Percentiles rank a stretch among this genome's conserved stretches.
phyloP scores from a whole-genome alignment of 306 rosid genomes.

The Luffa acutangula region DNA sequence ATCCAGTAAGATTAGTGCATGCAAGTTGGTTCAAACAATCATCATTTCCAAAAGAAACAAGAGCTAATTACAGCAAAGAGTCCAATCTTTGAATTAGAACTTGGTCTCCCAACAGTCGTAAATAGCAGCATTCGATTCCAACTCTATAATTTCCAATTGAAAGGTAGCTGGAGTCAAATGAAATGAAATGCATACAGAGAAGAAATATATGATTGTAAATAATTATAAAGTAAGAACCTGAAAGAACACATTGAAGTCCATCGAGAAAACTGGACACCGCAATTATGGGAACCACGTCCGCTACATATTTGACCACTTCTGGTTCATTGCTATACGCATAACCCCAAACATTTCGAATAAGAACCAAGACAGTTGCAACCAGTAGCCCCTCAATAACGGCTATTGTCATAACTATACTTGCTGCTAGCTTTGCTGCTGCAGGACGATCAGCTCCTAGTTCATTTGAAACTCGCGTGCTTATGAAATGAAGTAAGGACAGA shows the following conservation, averaged over 20 bases:
- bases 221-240: constrained; percentile 23
- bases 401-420: constrained; percentile 30
- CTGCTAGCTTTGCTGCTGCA: constrained; percentile 44
- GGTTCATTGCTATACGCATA: constrained; percentile 40
- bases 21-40: background rate
- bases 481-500: background rate
- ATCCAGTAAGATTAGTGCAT: background rate
- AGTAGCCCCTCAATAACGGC: constrained; percentile 39
- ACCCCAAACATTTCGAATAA: constrained; percentile 59
- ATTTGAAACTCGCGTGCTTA: constrained; percentile 59
- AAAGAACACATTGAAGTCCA: constrained; percentile 54
- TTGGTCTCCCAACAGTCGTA: background rate
- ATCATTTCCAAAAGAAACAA: too few relatives aligned
- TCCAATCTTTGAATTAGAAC: background rate
- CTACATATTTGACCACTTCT: constrained; percentile 52
- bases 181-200: background rate
- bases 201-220: background rate
- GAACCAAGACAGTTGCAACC: constrained; percentile 29
- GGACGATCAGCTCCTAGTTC: constrained; percentile 70
- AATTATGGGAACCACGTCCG: constrained; percentile 51
- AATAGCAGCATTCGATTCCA: background rate
- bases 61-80: background rate
- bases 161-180: background rate
- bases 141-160: background rate
- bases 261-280: constrained; percentile 50